Conservation (phyloP, 2,329 filamentous ascomycete species). For the Apiospora kogelbergensis region DNA sequence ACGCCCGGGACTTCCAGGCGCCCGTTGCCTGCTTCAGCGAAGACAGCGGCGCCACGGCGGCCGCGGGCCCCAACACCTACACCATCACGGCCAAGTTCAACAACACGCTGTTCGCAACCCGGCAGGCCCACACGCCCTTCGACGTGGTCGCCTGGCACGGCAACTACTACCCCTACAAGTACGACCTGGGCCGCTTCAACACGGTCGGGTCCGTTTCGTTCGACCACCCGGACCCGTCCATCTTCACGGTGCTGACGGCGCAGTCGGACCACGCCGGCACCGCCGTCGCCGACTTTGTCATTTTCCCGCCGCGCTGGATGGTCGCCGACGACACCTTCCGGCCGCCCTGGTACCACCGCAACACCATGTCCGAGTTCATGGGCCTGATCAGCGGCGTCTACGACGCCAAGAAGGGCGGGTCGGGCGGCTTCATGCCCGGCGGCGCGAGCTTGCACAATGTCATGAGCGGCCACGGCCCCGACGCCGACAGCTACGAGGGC, state of each 20-base stretch:
- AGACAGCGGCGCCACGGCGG: conserved; percentile 38
- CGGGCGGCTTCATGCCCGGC: conserved; percentile 46
- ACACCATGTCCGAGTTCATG: conserved; percentile 56
- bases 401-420: conserved; percentile 51
- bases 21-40: conserved; percentile 62
- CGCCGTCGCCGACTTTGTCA: conserved; percentile 61
- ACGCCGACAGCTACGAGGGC: conserved; percentile 49
- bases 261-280: conserved; percentile 50
- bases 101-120: conserved; percentile 60
- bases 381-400: conserved; percentile 48
- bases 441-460: conserved; percentile 57
- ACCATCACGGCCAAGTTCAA: conserved; percentile 60
- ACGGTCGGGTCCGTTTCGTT: conserved; percentile 66
- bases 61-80: conserved; percentile 33
- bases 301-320: conserved; percentile 63
- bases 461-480: conserved; percentile 59
- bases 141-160: conserved; percentile 73
- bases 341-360: conserved; percentile 62
- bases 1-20: conserved; percentile 64
- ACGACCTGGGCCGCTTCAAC: conserved; percentile 68
- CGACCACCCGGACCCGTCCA: conserved; percentile 68
- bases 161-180: conserved; percentile 70
- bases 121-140: conserved; percentile 64
- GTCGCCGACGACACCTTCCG: conserved; percentile 61
- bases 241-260: conserved; percentile 63